Percentiles rank a stretch among this genome's conserved stretches.
Conservation (phyloP, 805 yeast genomes). For the Jamesozyma rosinii region DNA sequence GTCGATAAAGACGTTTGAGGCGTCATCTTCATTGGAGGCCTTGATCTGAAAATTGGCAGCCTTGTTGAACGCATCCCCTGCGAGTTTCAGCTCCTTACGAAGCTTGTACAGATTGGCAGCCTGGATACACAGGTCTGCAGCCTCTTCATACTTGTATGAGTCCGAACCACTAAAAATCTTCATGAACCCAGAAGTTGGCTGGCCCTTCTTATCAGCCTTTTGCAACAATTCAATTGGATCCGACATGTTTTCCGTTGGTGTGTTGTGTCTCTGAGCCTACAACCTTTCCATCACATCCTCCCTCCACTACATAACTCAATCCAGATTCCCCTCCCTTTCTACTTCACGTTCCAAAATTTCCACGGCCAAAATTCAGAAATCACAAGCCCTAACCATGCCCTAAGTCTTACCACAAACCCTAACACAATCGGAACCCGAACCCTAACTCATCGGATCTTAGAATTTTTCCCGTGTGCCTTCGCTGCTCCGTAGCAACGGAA, state of each 20-base stretch:
- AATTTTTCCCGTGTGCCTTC: no score
- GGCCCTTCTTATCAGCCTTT: slow-evolving; percentile 57
- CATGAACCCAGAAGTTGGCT: slow-evolving; percentile 64
- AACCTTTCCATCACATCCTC: no score
- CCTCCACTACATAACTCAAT: no score
- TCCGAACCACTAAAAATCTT: slow-evolving; percentile 56
- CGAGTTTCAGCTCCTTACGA: slow-evolving; percentile 58
- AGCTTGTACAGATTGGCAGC: slow-evolving; percentile 88
- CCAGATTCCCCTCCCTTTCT: no score
- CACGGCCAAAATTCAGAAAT: neutral
- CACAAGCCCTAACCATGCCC: neutral
- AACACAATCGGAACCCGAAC: neutral
- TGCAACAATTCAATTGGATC: slow-evolving; percentile 39
- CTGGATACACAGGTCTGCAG: slow-evolving; percentile 79
- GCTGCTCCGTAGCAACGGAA: no score
- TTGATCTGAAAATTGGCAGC: slow-evolving; percentile 76
- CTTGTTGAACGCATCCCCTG: slow-evolving; percentile 75
- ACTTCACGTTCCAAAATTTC: no score
- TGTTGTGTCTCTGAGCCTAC: neutral
- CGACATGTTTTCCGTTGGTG: slow-evolving; percentile 24
- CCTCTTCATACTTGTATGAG: slow-evolving; percentile 71
- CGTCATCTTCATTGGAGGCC: slow-evolving; percentile 77
- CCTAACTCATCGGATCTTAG: neutral
- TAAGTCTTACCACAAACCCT: no score
- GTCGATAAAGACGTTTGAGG: slow-evolving; percentile 81